Percentiles rank a stretch among this genome's conserved stretches.
These are phyloP conservation scores for Plasmodium ovale DNA, from an alignment of 169 alveolate genomes.

Conservation along the genomic window DNA sequence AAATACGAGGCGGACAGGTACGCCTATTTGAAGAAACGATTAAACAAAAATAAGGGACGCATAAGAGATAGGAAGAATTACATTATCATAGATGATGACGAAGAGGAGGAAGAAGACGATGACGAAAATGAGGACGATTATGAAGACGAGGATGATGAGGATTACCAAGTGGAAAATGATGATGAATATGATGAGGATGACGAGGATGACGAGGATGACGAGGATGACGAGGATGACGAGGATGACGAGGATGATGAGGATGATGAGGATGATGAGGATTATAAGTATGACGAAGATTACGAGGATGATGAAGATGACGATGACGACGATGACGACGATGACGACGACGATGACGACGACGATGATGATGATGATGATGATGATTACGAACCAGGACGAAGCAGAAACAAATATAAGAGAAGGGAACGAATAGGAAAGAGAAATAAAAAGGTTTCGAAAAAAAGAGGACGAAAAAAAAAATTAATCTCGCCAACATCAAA, in stretches of 20 bases:
- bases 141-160: background rate
- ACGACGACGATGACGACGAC: background rate
- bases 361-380: background rate
- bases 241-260: background rate
- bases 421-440: background rate
- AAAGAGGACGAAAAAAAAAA: background rate
- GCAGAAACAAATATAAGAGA: constrained; percentile 3
- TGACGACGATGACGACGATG: background rate
- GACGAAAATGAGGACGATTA: background rate
- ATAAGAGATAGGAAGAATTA: background rate
- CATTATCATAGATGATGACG: background rate
- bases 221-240: background rate
- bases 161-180: background rate
- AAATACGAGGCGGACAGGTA: background rate
- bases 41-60: background rate
- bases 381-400: constrained; percentile 5
- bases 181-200: background rate
- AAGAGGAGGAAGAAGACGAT: background rate
- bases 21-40: background rate
- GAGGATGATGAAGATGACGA: background rate
- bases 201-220: background rate
- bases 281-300: background rate
- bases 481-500: background rate
- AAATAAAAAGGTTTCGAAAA: background rate
- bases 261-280: background rate